Percentiles rank a stretch among this genome's conserved stretches.
phyloP scores from a whole-genome alignment of 495 filamentous ascomycete species.

The Penicillium goetzii region DNA sequence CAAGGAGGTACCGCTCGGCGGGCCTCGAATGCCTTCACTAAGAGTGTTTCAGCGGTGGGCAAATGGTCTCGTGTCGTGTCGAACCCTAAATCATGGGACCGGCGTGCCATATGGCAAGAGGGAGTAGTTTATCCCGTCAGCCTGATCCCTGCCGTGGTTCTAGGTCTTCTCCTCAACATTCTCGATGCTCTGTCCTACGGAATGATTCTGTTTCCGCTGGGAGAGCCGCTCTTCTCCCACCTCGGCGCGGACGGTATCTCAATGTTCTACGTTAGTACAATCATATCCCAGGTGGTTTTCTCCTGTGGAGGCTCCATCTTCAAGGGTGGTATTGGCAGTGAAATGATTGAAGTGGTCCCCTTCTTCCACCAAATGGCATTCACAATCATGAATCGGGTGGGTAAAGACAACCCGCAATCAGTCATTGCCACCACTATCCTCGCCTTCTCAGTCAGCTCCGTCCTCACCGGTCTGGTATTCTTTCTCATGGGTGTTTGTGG shows the following conservation, averaged over 20 bases:
- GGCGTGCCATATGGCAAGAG: constrained; percentile 62
- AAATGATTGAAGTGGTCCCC: constrained; percentile 97
- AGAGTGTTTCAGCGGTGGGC: constrained; percentile 31
- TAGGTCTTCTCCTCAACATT: constrained; percentile 89
- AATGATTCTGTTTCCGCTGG: constrained; percentile 94
- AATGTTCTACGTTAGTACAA: constrained; percentile 98
- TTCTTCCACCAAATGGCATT: constrained; percentile 98
- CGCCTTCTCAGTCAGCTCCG: constrained; percentile 86
- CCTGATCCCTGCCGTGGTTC: constrained; percentile 79
- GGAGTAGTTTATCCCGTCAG: constrained; percentile 67
- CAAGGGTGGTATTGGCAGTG: constrained; percentile 91
- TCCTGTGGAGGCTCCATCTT: constrained; percentile 85
- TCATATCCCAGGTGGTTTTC: constrained; percentile 91
- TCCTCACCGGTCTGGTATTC: constrained; percentile 89
- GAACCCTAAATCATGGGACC: constrained; percentile 76
- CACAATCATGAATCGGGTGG: constrained; percentile 77
- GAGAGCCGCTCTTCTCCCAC: constrained; percentile 76
- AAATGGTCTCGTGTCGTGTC: constrained; percentile 32
- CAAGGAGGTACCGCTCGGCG: constrained; percentile 29
- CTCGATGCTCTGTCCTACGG: constrained; percentile 95
- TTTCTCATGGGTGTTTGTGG: constrained; percentile 83
- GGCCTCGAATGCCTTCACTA: constrained; percentile 22
- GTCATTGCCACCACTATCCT: constrained; percentile 92
- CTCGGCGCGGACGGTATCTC: constrained; percentile 93
- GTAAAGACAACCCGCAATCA: constrained; percentile 77